phyloP scores from a whole-genome alignment of 768 basidiomycete species.

The Pulveroboletus sp. region DNA sequence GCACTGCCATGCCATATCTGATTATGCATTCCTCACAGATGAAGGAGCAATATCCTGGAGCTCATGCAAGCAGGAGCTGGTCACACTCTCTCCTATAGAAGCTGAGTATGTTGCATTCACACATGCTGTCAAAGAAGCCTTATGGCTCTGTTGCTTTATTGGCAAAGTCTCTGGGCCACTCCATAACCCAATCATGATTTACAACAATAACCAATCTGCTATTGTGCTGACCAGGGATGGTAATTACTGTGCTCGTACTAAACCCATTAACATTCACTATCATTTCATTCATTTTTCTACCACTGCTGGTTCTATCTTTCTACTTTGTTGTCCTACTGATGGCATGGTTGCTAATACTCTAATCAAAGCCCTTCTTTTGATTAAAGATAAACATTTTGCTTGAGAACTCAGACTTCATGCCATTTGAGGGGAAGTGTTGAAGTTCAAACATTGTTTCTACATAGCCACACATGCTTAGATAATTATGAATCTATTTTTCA shows the following conservation, averaged over 20 bases:
- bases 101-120: neutral
- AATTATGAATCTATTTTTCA: no score
- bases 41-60: neutral
- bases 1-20: neutral
- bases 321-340: constrained; percentile 2
- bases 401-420: neutral
- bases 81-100: neutral
- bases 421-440: constrained; percentile 2
- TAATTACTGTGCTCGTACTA: neutral
- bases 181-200: no score
- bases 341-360: constrained; percentile 1
- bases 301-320: neutral
- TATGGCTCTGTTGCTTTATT: neutral
- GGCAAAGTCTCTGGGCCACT: no score
- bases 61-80: neutral
- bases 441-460: no score
- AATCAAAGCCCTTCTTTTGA: neutral
- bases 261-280: neutral
- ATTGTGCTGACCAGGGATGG: neutral
- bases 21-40: neutral
- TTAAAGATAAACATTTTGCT: constrained; percentile 3
- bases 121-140: neutral
- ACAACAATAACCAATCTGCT: no score
- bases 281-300: constrained; percentile 2
- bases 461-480: no score